phyloP scores from a whole-genome alignment of 768 basidiomycete genomes.

The Suillus decipiens region DNA sequence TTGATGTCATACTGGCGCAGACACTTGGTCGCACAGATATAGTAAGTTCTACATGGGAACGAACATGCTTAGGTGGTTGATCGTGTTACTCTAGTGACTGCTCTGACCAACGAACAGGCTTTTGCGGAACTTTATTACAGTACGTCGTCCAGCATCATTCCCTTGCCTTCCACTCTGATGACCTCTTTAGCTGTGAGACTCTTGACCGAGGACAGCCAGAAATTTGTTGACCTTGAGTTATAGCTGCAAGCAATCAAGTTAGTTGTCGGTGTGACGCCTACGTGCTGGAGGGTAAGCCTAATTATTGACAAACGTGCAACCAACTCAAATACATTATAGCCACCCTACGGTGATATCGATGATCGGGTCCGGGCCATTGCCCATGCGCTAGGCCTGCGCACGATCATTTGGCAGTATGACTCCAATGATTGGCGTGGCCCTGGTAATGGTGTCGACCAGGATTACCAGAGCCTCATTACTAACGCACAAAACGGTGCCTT shows the following conservation, averaged over 20 bases:
- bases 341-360: constrained; percentile 70
- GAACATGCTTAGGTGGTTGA: background rate
- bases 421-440: constrained; percentile 73
- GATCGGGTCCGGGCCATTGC: constrained; percentile 76
- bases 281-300: constrained; percentile 55
- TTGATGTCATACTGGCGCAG: constrained; percentile 14
- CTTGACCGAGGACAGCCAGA: background rate
- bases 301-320: background rate
- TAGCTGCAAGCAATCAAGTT: constrained; percentile 56
- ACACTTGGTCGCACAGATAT: constrained; percentile 41
- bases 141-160: constrained; percentile 27
- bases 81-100: constrained; percentile 44
- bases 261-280: constrained; percentile 56
- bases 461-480: constrained; percentile 56
- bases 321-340: constrained; percentile 33
- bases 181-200: constrained; percentile 26
- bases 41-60: constrained; percentile 37
- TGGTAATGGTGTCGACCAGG: constrained; percentile 46
- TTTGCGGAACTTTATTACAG: constrained; percentile 85
- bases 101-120: constrained; percentile 60
- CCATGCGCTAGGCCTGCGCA: constrained; percentile 63
- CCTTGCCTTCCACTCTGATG: background rate
- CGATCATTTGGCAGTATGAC: constrained; percentile 74
- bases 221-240: constrained; percentile 1
- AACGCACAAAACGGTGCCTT: constrained; percentile 47